Evolutionary conservation across 331 rosid genomes (phyloP).

Genomic region (Acacia concinna): DNA sequence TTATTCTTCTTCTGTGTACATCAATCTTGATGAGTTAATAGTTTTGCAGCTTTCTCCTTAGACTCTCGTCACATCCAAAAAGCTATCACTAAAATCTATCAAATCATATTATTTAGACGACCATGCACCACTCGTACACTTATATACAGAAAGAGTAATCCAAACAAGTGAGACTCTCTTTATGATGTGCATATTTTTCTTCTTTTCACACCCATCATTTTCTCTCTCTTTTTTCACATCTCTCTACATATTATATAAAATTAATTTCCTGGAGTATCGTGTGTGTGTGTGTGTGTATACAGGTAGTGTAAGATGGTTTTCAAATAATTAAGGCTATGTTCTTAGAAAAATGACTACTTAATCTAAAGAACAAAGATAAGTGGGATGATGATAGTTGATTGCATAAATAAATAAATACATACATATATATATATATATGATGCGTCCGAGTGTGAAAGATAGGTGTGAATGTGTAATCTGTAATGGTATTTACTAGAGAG

Average conservation of each 20-base stretch:
- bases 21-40: neutral
- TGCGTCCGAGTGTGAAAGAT: neutral
- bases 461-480: no score
- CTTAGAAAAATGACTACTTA: no score
- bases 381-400: no score
- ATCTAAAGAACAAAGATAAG: no score
- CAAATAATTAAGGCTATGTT: neutral
- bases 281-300: no score
- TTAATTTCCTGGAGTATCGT: neutral
- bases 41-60: neutral
- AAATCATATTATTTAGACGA: neutral
- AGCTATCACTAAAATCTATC: neutral
- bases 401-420: no score
- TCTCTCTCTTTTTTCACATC: neutral
- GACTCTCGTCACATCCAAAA: slow-evolving; percentile 4
- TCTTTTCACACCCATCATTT: neutral
- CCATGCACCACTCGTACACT: neutral
- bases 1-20: neutral
- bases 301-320: no score
- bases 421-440: no score
- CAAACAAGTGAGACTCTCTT: neutral
- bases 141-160: neutral
- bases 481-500: neutral
- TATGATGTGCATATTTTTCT: neutral
- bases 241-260: neutral